These are phyloP conservation scores for Aspergillus sp. DNA, from an alignment of 2,329 filamentous ascomycete genomes.

Conservation along the genomic window DNA sequence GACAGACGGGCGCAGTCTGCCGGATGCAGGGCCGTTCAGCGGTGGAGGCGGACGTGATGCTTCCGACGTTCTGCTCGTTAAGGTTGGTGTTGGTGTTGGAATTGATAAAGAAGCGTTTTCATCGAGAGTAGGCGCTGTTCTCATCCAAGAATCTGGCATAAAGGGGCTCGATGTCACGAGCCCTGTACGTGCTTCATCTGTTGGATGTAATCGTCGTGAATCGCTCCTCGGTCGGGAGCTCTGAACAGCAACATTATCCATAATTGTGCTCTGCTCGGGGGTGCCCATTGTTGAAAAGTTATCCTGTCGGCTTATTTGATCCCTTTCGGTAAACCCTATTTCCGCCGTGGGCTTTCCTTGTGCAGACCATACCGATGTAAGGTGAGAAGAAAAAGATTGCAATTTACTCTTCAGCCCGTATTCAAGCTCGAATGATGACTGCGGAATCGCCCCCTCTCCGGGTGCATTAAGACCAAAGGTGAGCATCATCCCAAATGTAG, in stretches of 20 bases:
- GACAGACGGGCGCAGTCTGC: constrained; percentile 13
- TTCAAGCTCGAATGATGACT: constrained; percentile 17
- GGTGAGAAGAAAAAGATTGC: constrained; percentile 22
- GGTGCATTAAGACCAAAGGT: constrained; percentile 24
- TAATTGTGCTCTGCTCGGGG: not conserved
- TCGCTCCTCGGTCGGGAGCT: constrained; percentile 2
- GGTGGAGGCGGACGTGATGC: constrained; percentile 13
- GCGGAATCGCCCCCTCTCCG: constrained; percentile 2
- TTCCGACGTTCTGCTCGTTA: constrained; percentile 18
- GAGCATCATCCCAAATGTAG: constrained; percentile 38
- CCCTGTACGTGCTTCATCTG: constrained; percentile 6
- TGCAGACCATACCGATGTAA: constrained; percentile 22
- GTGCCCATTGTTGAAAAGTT: constrained; percentile 3
- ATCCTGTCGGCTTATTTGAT: constrained; percentile 4
- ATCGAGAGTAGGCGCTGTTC: constrained; percentile 19
- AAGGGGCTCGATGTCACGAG: constrained; percentile 15
- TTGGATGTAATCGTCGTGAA: constrained; percentile 1
- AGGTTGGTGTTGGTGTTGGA: constrained; percentile 23
- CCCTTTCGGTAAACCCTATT: not conserved
- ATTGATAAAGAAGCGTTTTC: constrained; percentile 19
- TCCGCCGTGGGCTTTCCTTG: constrained; percentile 5
- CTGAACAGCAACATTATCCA: not conserved
- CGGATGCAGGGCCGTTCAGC: constrained; percentile 9
- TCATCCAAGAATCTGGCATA: constrained; percentile 23
- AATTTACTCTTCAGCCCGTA: constrained; percentile 22